Base-by-base conservation (phyloP, 371 early-diverging fungal genomes). In the Mortierella sp. region DNA sequence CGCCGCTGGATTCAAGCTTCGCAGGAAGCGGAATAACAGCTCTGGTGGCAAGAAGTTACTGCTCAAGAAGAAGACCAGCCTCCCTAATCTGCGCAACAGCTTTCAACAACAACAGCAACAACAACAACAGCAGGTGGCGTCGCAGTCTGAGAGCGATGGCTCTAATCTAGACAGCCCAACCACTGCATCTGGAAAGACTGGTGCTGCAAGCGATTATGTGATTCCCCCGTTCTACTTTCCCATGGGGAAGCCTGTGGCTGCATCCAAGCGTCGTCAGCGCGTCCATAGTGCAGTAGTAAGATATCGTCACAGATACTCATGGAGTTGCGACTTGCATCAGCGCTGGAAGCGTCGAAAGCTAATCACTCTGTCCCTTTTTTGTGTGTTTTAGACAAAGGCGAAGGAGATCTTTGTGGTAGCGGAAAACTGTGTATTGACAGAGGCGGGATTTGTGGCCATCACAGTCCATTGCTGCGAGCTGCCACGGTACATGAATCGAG, bases 401-500 rank as follows among this genome's bases (percentile, higher is more conserved):
- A 84, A 82, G 34, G 84, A 84, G 21, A 84, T 87, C 54, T 87
- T 83, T 45, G 77, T 86, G 0, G 89, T 78, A 31, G 70, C 85
- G 3, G 77, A 80, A 44, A 88, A 79, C 44, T 74, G 82, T 19
- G 74, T 48, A 50, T 65, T 93, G 57, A 54, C 84, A n/a, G 92
- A 92, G 80, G 77, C 81, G 0, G 86, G 89, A 4, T 93, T 94
- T 76, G 82, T 91, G 28, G 79, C 89, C 6, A 91, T 95, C 11
- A 91, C 92, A 31, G 85, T 75, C n/a, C 80, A 90, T 73, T 90
- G 90, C 31, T 92, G 92, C 75, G 90, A 86, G 6, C 75, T 95
- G 50, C 93, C 94, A 21, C 87, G 92, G 26, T 94, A 92, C 74
- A 87, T 95, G 87, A 94, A 91, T 76, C 75, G 92, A 50, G 91